Evolutionary conservation across 1,284 basidiomycete species (phyloP).

Genomic region (Afroboletus lepidellus): DNA sequence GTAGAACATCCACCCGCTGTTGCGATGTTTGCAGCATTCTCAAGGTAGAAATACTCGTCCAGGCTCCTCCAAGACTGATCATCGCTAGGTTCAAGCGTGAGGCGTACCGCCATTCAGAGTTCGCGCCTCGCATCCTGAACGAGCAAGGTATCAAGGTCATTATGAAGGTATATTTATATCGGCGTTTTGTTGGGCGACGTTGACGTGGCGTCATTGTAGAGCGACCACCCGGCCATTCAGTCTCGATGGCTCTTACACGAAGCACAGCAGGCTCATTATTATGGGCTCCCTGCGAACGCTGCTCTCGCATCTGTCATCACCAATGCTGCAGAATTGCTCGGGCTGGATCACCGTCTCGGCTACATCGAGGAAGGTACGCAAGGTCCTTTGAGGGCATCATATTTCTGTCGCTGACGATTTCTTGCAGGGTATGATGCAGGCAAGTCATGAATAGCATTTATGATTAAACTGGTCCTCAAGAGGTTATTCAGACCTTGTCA

Average conservation of each 20-base stretch:
- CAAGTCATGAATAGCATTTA: constrained; percentile 2
- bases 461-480: not conserved
- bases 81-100: constrained; percentile 59
- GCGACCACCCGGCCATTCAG: constrained; percentile 68
- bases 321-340: constrained; percentile 59
- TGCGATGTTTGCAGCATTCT: constrained; percentile 74
- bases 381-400: not conserved
- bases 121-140: constrained; percentile 27
- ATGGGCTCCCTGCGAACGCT: constrained; percentile 43
- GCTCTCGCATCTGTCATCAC: constrained; percentile 62
- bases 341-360: constrained; percentile 67
- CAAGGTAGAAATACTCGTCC: constrained; percentile 36
- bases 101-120: constrained; percentile 52
- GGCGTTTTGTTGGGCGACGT: not conserved
- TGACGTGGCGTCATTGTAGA: constrained; percentile 34
- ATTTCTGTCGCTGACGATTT: not conserved
- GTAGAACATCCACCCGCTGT: constrained; percentile 63
- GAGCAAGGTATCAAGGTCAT: constrained; percentile 32
- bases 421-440: constrained; percentile 36
- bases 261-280: constrained; percentile 69
- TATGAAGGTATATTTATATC: constrained; percentile 45
- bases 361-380: constrained; percentile 48
- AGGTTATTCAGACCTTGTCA: constrained; percentile 64
- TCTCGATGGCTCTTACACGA: constrained; percentile 68
- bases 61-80: not conserved